Conservation (phyloP, 1,139 yeast genomes). For the Fermentozyma sake region DNA sequence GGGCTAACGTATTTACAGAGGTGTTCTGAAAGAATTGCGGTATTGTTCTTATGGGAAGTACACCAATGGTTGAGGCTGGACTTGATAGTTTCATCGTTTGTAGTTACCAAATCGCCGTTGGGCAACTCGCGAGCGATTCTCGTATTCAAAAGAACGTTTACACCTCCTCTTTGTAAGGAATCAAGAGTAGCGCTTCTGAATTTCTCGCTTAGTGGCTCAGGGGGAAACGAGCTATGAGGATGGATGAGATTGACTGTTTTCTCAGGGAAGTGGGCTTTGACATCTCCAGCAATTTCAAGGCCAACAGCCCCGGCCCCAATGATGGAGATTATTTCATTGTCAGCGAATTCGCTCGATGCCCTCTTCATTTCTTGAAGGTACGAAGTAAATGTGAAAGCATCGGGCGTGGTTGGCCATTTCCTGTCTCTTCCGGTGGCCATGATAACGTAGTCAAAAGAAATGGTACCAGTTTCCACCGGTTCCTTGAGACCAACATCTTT, state of each 20-base stretch:
- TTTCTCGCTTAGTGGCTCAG: constrained; percentile 33
- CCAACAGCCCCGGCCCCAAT: constrained; percentile 54
- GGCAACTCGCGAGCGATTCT: constrained; percentile 23
- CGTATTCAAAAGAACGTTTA: constrained; percentile 13
- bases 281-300: constrained; percentile 45
- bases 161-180: constrained; percentile 21
- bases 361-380: constrained; percentile 32
- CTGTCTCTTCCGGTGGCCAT: constrained; percentile 50
- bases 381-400: constrained; percentile 23
- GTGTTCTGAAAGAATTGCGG: constrained; percentile 17
- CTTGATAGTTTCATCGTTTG: constrained; percentile 23
- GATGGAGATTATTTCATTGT: constrained; percentile 25
- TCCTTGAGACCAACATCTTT: constrained; percentile 3
- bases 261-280: constrained; percentile 30
- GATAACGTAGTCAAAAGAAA: constrained; percentile 46
- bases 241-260: constrained; percentile 37
- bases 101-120: constrained; percentile 28
- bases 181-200: constrained; percentile 25
- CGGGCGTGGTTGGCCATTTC: constrained; percentile 53
- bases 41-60: constrained; percentile 38
- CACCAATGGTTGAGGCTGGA: constrained; percentile 44
- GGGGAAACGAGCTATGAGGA: constrained; percentile 37
- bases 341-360: constrained; percentile 19
- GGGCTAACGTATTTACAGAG: constrained; percentile 21
- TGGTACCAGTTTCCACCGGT: constrained; percentile 16